phyloP scores from a whole-genome alignment of 768 basidiomycete genomes.

The Inosperma sp. region DNA sequence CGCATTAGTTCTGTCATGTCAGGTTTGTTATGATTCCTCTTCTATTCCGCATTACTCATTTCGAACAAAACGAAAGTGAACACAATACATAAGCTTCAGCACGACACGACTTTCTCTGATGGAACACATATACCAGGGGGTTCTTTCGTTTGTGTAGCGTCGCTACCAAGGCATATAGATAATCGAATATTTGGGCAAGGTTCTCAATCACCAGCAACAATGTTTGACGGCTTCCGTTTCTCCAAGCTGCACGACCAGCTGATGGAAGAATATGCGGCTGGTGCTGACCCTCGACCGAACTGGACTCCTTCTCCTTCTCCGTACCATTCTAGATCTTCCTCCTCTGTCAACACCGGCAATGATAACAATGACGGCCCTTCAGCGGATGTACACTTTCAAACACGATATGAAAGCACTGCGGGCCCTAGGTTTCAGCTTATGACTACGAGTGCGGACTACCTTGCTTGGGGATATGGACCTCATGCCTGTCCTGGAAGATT shows the following conservation, averaged over 20 bases:
- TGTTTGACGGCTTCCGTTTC: slow-evolving; percentile 43
- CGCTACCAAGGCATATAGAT: slow-evolving; percentile 28
- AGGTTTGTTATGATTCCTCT: slow-evolving; percentile 18
- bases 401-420: too few relatives aligned
- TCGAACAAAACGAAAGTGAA: slow-evolving; percentile 25
- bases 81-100: slow-evolving; percentile 26
- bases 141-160: slow-evolving; percentile 29
- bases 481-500: slow-evolving; percentile 40
- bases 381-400: too few relatives aligned
- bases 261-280: slow-evolving; percentile 26
- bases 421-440: too few relatives aligned
- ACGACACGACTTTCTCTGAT: slow-evolving; percentile 33
- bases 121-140: slow-evolving; percentile 29
- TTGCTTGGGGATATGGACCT: slow-evolving; percentile 25
- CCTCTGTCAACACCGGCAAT: too few relatives aligned
- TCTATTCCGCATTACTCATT: slow-evolving; percentile 6
- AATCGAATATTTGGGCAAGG: slow-evolving; percentile 25
- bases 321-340: too few relatives aligned
- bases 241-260: slow-evolving; percentile 24
- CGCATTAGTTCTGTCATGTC: slow-evolving; percentile 28
- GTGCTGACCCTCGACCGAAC: slow-evolving; percentile 30
- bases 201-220: too few relatives aligned
- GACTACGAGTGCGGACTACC: too few relatives aligned
- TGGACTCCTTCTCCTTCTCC: too few relatives aligned
- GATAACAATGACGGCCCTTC: too few relatives aligned